Evolutionary conservation across 2,329 filamentous ascomycete species (phyloP).

Genomic region (Fusarium goolgardi): DNA sequence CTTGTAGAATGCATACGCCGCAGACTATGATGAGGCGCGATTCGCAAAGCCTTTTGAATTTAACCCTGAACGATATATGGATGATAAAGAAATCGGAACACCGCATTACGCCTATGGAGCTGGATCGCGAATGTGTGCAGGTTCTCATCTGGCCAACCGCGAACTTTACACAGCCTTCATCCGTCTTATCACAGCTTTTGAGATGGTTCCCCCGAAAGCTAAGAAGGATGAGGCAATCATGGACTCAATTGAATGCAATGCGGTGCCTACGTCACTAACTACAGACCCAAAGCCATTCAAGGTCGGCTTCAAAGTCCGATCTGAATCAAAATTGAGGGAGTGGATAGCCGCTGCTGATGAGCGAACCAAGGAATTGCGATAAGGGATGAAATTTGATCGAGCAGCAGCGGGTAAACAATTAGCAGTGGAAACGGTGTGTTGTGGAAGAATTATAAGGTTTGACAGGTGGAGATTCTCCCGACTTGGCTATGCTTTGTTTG

Average conservation of each 20-base stretch:
- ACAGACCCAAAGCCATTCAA: constrained; percentile 73
- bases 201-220: constrained; percentile 62
- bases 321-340: constrained; percentile 57
- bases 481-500: not conserved
- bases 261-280: constrained; percentile 67
- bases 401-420: constrained; percentile 8
- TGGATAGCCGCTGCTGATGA: constrained; percentile 67
- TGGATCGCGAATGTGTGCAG: constrained; percentile 72
- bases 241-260: constrained; percentile 68
- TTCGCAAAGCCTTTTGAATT: constrained; percentile 73
- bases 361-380: constrained; percentile 57
- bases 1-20: constrained; percentile 75
- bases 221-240: constrained; percentile 62
- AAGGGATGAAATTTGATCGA: not conserved
- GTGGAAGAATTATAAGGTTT: constrained; percentile 24
- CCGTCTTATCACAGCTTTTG: constrained; percentile 68
- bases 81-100: constrained; percentile 65
- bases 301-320: constrained; percentile 54
- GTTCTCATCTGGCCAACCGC: constrained; percentile 71
- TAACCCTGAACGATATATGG: constrained; percentile 76
- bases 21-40: constrained; percentile 76
- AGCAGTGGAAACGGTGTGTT: constrained; percentile 7
- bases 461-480: constrained; percentile 18
- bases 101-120: constrained; percentile 73
- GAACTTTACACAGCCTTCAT: constrained; percentile 71